Base-by-base conservation (phyloP, 805 yeast genomes). In the Starmerella scarabaei region DNA sequence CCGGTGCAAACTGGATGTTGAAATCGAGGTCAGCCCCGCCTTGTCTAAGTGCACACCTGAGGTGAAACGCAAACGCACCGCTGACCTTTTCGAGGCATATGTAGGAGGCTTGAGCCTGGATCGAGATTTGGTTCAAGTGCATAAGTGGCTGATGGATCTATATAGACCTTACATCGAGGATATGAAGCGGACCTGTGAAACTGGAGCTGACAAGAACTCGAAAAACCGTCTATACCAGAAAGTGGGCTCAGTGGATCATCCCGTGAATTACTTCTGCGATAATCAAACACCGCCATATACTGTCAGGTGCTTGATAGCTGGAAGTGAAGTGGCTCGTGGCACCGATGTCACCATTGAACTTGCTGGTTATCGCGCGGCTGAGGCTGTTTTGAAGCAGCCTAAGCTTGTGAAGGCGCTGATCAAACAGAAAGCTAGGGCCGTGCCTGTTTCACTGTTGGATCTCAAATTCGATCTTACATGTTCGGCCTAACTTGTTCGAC, bases 61-160 rank as follows among this genome's bases (percentile, higher is more conserved):
- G 12, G 27, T 24, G 26, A 47, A 42, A 29, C 44, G 71, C 48
- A 88, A 88, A 54, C 63, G 80, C 3, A 71, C 69, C 53, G 94
- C 97, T 0, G 98, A 88, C 65, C 74, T 80, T 0, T 82, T 88
- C 56, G 98, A 91, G 60, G 95, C 97, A 0, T 88, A 88, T 50
- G 68, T 91, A 34, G 97, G 94, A 5, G 98, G 91, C 0, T 58
- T 88, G 26, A 69, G 48, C 8, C 29, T 48, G 8, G 48, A 51
- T 28, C 35, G 40, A 12, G 63, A 62, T 4, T 47, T 50, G 5
- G 38, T 38, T 1, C 48, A 43, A 3, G 58, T 55, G 2, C 50
- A 51, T 14, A 24, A 48, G 12, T 65, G 66, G 65, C 49, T 64
- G 11, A 31, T 35, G 6, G 47, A 48, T 16, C 53, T 64, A 14